Conservation (phyloP, 805 yeast species). For the Ogataea ramenticola region DNA sequence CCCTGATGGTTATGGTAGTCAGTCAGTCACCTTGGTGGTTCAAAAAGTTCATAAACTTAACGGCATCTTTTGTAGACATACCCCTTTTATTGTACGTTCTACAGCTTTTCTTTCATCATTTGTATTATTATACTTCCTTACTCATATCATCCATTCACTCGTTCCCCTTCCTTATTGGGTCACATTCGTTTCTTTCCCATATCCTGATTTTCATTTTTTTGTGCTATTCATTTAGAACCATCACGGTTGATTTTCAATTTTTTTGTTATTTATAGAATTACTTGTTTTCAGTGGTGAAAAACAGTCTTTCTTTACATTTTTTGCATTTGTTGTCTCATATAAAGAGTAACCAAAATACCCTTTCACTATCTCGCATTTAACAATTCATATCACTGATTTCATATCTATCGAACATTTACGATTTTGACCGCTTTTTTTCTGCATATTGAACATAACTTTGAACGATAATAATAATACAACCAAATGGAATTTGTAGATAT, state of each 20-base stretch:
- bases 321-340: neutral
- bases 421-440: no score
- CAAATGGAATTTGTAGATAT: neutral
- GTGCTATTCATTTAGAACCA: neutral
- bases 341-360: neutral
- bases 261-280: neutral
- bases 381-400: no score
- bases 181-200: neutral
- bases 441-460: no score
- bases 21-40: neutral
- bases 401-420: no score
- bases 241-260: neutral
- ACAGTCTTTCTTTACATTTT: no score
- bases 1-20: neutral
- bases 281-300: neutral
- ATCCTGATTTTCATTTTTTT: no score
- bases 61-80: no score
- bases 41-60: neutral
- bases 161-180: neutral
- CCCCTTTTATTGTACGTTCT: no score
- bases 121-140: no score
- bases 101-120: no score
- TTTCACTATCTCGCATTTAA: no score
- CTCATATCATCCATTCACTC: neutral
- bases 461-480: neutral